Evolutionary conservation across 2,329 filamentous ascomycete genomes (phyloP).

Genomic region (Ceratocystis smalleyi): DNA sequence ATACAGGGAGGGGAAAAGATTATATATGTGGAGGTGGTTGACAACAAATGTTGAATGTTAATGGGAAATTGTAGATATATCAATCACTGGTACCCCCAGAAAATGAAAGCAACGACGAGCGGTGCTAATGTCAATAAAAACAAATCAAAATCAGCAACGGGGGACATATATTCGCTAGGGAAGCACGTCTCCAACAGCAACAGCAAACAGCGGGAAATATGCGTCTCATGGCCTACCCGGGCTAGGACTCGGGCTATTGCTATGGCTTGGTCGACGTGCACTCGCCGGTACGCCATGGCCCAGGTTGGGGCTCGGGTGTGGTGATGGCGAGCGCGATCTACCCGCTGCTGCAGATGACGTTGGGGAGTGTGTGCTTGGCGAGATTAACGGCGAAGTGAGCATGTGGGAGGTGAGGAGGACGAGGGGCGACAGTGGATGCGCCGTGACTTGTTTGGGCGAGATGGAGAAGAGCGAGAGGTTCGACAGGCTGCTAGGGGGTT

Average conservation of each 20-base stretch:
- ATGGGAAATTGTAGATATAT: neutral
- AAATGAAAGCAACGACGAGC: neutral
- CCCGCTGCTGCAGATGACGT: conserved; percentile 21
- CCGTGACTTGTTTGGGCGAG: conserved; percentile 14
- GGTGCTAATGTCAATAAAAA: neutral
- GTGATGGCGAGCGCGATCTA: conserved; percentile 27
- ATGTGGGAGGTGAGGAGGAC: conserved; percentile 22
- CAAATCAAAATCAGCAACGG: neutral
- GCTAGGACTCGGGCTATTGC: neutral
- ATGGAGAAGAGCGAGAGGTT: conserved; percentile 15
- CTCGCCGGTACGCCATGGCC: neutral
- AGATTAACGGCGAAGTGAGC: conserved; percentile 27
- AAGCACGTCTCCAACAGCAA: neutral
- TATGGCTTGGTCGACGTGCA: too few relatives aligned
- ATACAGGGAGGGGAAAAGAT: neutral
- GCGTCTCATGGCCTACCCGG: neutral
- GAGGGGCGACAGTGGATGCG: conserved; percentile 15
- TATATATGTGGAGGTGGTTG: neutral
- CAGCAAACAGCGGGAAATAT: neutral
- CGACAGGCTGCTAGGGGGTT: conserved; percentile 4
- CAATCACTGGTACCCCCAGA: neutral
- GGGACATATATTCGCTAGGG: neutral
- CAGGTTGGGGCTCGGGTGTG: conserved; percentile 19
- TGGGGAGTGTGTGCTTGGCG: conserved; percentile 25
- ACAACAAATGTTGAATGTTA: neutral